Percentiles rank a stretch among this genome's conserved stretches.
phyloP scores from a whole-genome alignment of 495 filamentous ascomycete species.

The Pseudoneurospora amorphoporcata region DNA sequence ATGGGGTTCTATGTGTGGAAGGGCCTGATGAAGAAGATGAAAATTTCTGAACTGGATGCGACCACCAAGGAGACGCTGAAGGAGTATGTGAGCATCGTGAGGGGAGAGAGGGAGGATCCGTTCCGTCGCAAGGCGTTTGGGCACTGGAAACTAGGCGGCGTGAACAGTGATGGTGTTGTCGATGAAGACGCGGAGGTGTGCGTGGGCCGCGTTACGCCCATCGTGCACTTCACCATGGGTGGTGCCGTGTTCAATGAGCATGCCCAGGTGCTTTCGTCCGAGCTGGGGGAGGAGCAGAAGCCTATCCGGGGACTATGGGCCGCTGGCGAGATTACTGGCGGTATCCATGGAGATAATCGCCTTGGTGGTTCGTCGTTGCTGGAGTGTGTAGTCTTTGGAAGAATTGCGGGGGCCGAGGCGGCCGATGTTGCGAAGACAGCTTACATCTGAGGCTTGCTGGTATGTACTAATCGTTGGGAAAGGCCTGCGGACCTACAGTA shows the following conservation, averaged over 20 bases:
- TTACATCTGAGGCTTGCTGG: neutral
- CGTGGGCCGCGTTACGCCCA: slow-evolving; percentile 47
- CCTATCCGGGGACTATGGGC: slow-evolving; percentile 40
- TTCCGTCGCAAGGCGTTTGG: slow-evolving; percentile 41
- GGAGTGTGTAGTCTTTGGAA: slow-evolving; percentile 51
- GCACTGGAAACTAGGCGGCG: slow-evolving; percentile 36
- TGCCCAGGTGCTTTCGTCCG: slow-evolving; percentile 28
- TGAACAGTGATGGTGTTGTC: slow-evolving; percentile 8
- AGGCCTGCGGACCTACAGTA: neutral
- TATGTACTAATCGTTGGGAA: neutral
- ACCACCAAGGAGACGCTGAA: slow-evolving; percentile 30
- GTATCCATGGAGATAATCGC: slow-evolving; percentile 46
- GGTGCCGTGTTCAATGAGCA: slow-evolving; percentile 38
- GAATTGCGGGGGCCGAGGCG: slow-evolving; percentile 38
- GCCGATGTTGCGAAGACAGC: neutral
- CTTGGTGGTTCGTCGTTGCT: slow-evolving; percentile 42
- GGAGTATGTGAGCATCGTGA: slow-evolving; percentile 33
- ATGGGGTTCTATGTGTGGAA: slow-evolving; percentile 51
- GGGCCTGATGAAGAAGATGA: slow-evolving; percentile 42
- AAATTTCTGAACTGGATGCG: slow-evolving; percentile 36
- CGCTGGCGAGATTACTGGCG: slow-evolving; percentile 45
- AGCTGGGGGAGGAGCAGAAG: slow-evolving; percentile 14
- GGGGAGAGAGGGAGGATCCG: slow-evolving; percentile 24
- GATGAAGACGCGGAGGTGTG: slow-evolving; percentile 40
- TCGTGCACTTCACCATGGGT: slow-evolving; percentile 53